Percentiles rank a stretch among this genome's conserved stretches.
Evolutionary conservation across 108 stramenopile species (phyloP).

Genomic region (Cyclostephanos invisitatus): DNA sequence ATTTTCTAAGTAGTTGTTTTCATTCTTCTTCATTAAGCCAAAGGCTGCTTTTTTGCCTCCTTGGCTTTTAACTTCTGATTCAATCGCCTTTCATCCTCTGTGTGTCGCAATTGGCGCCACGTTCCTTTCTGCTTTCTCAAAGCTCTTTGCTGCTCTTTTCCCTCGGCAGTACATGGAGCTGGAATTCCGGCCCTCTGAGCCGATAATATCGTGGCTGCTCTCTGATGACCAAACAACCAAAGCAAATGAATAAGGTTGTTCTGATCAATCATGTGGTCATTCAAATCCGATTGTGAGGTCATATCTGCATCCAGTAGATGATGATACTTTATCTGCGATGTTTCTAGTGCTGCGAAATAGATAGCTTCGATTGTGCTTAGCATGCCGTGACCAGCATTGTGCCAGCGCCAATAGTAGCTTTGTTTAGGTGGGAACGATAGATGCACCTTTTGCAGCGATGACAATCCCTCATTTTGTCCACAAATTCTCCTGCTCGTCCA

Average conservation of each 20-base stretch:
- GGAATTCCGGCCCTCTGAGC: slow-evolving; percentile 29
- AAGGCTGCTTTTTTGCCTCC: slow-evolving; percentile 1
- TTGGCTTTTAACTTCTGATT: slow-evolving; percentile 19
- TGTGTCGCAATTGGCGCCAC: slow-evolving; percentile 29
- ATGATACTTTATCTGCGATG: slow-evolving; percentile 27
- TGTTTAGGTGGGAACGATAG: slow-evolving; percentile 56
- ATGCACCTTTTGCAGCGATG: slow-evolving; percentile 62
- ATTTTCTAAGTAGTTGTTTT: too few relatives aligned
- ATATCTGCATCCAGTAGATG: slow-evolving; percentile 4
- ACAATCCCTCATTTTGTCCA: slow-evolving; percentile 33
- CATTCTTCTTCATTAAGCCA: neutral
- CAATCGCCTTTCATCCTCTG: slow-evolving; percentile 20
- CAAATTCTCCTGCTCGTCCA: slow-evolving; percentile 52
- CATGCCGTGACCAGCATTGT: slow-evolving; percentile 72
- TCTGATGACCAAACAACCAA: slow-evolving; percentile 78
- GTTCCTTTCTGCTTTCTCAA: slow-evolving; percentile 37
- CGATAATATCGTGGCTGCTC: slow-evolving; percentile 42
- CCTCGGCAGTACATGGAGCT: slow-evolving; percentile 59
- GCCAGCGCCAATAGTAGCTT: slow-evolving; percentile 84
- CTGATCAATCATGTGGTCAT: slow-evolving; percentile 25
- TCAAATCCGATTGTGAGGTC: slow-evolving; percentile 9
- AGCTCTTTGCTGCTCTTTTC: slow-evolving; percentile 52
- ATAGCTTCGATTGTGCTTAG: slow-evolving; percentile 79
- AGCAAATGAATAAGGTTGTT: slow-evolving; percentile 58
- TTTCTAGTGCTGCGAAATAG: slow-evolving; percentile 68